phyloP scores from a whole-genome alignment of 306 rosid species.

The Glycine tomentella region DNA sequence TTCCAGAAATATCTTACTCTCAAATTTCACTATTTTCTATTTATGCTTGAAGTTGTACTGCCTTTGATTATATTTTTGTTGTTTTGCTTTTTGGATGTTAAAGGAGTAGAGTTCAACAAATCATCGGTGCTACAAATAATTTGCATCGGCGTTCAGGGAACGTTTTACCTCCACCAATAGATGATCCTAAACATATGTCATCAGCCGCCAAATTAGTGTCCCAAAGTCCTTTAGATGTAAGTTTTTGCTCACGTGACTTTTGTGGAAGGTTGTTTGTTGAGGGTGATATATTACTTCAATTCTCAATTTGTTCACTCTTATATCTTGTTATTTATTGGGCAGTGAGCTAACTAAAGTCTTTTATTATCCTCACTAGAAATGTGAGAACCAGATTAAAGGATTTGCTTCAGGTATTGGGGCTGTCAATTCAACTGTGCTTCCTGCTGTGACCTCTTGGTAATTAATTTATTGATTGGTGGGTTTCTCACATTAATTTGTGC shows the following conservation, averaged over 20 bases:
- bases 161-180: conserved; percentile 57
- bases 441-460: conserved; percentile 56
- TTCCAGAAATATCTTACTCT: conserved; percentile 24
- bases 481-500: conserved; percentile 7
- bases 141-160: conserved; percentile 59
- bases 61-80: conserved; percentile 39
- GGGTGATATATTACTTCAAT: conserved; percentile 16
- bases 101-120: conserved; percentile 65
- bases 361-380: conserved; percentile 44
- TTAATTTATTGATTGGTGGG: conserved; percentile 20
- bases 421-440: conserved; percentile 34
- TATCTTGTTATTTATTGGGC: conserved; percentile 23
- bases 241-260: conserved; percentile 33
- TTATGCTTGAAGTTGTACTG: conserved; percentile 15
- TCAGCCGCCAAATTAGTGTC: conserved; percentile 23
- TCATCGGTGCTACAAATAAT: conserved; percentile 67
- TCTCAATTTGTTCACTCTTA: conserved; percentile 21
- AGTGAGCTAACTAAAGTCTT: conserved; percentile 9
- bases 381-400: conserved; percentile 49
- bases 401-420: conserved; percentile 44
- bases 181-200: conserved; percentile 40
- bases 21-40: not conserved
- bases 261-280: conserved; percentile 21
- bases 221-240: conserved; percentile 52
- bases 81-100: conserved; percentile 40